phyloP scores from a whole-genome alignment of 306 rosid species.

The Hippophae gyantsensis region DNA sequence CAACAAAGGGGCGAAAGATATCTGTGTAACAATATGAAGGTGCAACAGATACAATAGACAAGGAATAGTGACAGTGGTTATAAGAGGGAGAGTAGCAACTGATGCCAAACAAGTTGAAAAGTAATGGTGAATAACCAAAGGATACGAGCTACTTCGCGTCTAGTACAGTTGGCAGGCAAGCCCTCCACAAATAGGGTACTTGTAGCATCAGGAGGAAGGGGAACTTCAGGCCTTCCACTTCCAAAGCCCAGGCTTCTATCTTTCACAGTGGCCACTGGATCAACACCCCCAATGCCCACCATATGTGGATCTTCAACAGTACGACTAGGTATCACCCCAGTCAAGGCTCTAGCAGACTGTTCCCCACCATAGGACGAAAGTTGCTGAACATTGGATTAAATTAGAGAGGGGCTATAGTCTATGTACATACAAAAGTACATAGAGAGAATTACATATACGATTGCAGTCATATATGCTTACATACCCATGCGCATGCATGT shows the following conservation, averaged over 20 bases:
- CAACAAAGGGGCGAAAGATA: constrained; percentile 96
- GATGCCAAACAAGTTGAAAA: neutral
- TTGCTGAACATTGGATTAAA: constrained; percentile 37
- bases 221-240: constrained; percentile 59
- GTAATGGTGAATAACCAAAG: constrained; percentile 23
- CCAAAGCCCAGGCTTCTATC: constrained; percentile 57
- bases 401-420: constrained; percentile 6
- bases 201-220: constrained; percentile 91
- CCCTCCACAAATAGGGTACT: constrained; percentile 94
- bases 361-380: constrained; percentile 67
- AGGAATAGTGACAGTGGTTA: constrained; percentile 10
- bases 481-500: too few relatives aligned
- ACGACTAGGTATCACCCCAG: constrained; percentile 46
- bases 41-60: constrained; percentile 9
- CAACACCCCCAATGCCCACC: constrained; percentile 48
- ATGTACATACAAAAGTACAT: neutral
- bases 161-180: constrained; percentile 72
- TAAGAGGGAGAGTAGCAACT: neutral
- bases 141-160: constrained; percentile 99
- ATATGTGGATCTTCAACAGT: constrained; percentile 59
- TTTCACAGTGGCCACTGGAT: constrained; percentile 44
- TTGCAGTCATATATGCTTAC: too few relatives aligned
- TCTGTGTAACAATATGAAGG: constrained; percentile 51
- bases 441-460: too few relatives aligned
- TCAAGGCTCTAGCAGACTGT: constrained; percentile 60